Evolutionary conservation across 257 asterid species (phyloP).

Genomic region (Solanum boliviense): DNA sequence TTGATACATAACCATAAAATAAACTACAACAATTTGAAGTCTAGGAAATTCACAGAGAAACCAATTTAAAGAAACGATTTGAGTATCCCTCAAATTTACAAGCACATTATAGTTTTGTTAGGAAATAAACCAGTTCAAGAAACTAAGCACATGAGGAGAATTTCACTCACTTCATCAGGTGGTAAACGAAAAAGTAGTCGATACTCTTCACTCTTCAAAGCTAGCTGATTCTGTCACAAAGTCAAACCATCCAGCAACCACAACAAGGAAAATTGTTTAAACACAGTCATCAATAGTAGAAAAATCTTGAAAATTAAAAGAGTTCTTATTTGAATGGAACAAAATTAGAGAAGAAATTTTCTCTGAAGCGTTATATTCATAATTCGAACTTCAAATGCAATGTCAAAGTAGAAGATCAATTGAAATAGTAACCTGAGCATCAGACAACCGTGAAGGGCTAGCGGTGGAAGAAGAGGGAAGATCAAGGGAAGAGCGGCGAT

Average conservation of each 20-base stretch:
- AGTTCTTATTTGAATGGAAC: not conserved
- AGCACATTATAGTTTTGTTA: not conserved
- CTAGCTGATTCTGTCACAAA: slow-evolving; percentile 41
- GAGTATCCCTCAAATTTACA: not conserved
- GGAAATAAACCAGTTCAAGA: not conserved
- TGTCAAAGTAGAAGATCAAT: not conserved
- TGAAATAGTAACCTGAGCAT: slow-evolving; percentile 34
- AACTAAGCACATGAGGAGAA: not conserved
- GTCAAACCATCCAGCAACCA: not conserved
- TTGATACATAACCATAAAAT: not conserved
- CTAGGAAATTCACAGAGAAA: not conserved
- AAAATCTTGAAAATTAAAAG: not conserved
- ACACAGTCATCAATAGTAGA: not conserved
- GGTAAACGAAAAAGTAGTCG: slow-evolving; percentile 92
- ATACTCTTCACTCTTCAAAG: slow-evolving; percentile 81
- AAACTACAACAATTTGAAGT: not conserved
- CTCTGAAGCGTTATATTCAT: not conserved
- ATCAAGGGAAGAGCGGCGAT: slow-evolving; percentile 26
- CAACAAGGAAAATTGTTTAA: not conserved
- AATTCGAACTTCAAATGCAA: not conserved
- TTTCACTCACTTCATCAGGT: slow-evolving; percentile 68
- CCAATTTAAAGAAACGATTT: not conserved
- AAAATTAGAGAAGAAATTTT: not conserved
- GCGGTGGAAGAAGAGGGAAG: slow-evolving; percentile 18
- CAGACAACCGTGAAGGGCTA: slow-evolving; percentile 25